Percentiles rank a stretch among this genome's conserved stretches.
Evolutionary conservation across 2,329 filamentous ascomycete genomes (phyloP).

Genomic region (Chaetoscypha palmicola): DNA sequence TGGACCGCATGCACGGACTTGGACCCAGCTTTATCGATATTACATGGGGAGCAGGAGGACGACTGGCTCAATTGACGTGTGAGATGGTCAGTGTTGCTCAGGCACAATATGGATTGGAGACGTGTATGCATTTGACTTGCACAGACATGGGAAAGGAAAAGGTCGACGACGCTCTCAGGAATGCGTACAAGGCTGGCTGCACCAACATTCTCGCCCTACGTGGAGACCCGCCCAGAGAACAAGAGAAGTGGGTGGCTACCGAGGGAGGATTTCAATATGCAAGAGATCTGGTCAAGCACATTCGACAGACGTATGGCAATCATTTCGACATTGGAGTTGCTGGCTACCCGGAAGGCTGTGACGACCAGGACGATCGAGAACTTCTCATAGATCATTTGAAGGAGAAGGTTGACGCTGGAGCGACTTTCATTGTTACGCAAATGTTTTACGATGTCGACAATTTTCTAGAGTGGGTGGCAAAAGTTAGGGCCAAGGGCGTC

Average conservation of each 20-base stretch:
- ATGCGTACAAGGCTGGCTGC: constrained; percentile 90
- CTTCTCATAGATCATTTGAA: constrained; percentile 85
- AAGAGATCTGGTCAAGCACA: constrained; percentile 74
- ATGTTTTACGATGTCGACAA: constrained; percentile 99
- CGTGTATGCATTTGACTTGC: constrained; percentile 98
- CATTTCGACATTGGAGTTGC: constrained; percentile 98
- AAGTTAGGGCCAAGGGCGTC: constrained; percentile 79
- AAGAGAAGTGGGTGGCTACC: constrained; percentile 86
- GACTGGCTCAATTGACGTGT: constrained; percentile 83
- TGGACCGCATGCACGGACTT: constrained; percentile 96
- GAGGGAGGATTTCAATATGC: constrained; percentile 88
- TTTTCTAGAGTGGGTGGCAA: constrained; percentile 84
- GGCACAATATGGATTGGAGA: constrained; percentile 91
- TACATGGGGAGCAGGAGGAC: constrained; percentile 94
- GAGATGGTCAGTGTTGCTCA: constrained; percentile 98
- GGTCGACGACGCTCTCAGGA: constrained; percentile 79
- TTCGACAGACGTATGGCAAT: constrained; percentile 69
- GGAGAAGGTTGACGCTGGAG: constrained; percentile 92
- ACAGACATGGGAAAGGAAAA: constrained; percentile 95
- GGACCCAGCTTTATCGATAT: constrained; percentile 96
- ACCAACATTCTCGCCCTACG: constrained; percentile 93
- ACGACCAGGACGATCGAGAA: constrained; percentile 86
- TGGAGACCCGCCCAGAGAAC: constrained; percentile 87
- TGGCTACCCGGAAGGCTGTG: constrained; percentile 90
- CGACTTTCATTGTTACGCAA: constrained; percentile 91